Percentiles rank a stretch among this genome's conserved stretches.
These are phyloP conservation scores for Infundibulicybe gibba DNA, from an alignment of 768 basidiomycete genomes.

Conservation along the genomic window DNA sequence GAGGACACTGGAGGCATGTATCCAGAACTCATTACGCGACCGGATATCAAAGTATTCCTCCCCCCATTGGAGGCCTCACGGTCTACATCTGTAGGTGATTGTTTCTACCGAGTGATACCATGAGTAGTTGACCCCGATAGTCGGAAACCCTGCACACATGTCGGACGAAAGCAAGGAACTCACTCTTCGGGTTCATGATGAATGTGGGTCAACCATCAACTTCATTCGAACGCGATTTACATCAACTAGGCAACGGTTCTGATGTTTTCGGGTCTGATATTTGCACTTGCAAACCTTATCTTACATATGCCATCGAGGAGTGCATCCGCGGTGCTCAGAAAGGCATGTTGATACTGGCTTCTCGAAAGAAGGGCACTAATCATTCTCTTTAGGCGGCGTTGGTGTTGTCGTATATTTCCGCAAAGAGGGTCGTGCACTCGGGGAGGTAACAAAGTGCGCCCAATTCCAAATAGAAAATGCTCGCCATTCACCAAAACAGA, in stretches of 20 bases:
- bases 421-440: constrained; percentile 89
- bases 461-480: neutral
- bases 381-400: constrained; percentile 60
- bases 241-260: constrained; percentile 77
- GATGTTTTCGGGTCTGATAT: constrained; percentile 96
- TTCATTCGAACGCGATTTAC: neutral
- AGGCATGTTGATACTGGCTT: constrained; percentile 11
- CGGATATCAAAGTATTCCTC: constrained; percentile 93
- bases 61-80: constrained; percentile 92
- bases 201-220: constrained; percentile 51
- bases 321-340: constrained; percentile 72
- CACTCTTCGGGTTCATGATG: constrained; percentile 89
- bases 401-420: constrained; percentile 94
- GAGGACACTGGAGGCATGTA: constrained; percentile 97
- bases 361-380: neutral
- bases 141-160: constrained; percentile 80
- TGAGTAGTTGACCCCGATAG: constrained; percentile 29
- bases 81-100: constrained; percentile 78
- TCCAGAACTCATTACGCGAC: constrained; percentile 91
- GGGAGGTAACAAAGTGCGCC: constrained; percentile 86
- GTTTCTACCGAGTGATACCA: neutral
- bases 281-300: constrained; percentile 91
- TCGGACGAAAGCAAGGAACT: constrained; percentile 75
- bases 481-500: constrained; percentile 25
- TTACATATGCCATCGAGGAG: constrained; percentile 90